Evolutionary conservation across 208 protist species (phyloP).

Genomic region (Borovskyia barvae): DNA sequence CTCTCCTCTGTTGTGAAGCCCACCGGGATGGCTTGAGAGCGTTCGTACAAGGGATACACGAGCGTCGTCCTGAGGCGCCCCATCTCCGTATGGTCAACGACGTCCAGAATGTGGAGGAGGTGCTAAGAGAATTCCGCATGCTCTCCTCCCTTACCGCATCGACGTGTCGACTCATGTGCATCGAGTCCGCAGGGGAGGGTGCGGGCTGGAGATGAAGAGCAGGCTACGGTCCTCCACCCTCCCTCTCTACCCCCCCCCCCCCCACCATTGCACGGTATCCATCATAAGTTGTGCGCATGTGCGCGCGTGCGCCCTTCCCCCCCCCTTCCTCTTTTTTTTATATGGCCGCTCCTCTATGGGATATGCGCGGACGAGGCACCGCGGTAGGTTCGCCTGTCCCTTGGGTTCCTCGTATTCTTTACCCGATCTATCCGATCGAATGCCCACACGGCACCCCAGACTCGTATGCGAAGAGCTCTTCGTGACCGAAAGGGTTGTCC

Average conservation of each 20-base stretch:
- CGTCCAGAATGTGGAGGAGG: constrained; percentile 21
- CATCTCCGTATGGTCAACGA: constrained; percentile 30
- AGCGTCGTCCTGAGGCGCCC: constrained; percentile 5
- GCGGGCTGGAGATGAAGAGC: too few relatives aligned
- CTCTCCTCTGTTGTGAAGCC: constrained; percentile 58
- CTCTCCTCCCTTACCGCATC: constrained; percentile 20
- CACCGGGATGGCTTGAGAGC: constrained; percentile 53
- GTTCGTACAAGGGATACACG: constrained; percentile 28
- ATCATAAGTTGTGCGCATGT: neutral
- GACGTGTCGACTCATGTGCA: constrained; percentile 35
- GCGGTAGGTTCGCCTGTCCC: too few relatives aligned
- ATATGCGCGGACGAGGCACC: too few relatives aligned
- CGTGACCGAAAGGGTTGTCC: too few relatives aligned
- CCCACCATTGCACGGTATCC: too few relatives aligned
- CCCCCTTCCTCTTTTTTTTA: neutral
- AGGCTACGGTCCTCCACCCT: neutral
- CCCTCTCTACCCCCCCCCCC: neutral
- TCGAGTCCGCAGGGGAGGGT: too few relatives aligned
- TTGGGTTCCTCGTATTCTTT: too few relatives aligned
- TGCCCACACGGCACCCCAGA: too few relatives aligned
- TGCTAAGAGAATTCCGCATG: constrained; percentile 30
- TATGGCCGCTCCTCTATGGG: too few relatives aligned
- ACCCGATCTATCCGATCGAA: too few relatives aligned
- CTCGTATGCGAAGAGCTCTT: too few relatives aligned
- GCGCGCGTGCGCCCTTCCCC: neutral